phyloP scores from a whole-genome alignment of 768 basidiomycete genomes.

The Pleurotus salmoneostramineus region DNA sequence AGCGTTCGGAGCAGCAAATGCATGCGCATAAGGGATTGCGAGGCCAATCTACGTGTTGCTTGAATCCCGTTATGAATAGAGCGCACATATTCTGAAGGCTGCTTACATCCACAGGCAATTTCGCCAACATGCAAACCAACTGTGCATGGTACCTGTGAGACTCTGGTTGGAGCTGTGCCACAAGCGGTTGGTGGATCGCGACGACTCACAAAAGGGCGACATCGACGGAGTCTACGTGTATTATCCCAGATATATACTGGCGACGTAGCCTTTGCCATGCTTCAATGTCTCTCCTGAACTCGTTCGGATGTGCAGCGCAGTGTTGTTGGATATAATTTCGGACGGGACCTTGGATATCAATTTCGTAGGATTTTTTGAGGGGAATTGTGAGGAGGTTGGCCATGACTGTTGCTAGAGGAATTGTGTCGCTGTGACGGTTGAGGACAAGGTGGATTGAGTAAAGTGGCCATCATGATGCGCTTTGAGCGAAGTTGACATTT shows the following conservation, averaged over 20 bases:
- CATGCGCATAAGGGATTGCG: slow-evolving; percentile 69
- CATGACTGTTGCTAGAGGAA: slow-evolving; percentile 37
- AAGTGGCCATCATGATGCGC: not conserved
- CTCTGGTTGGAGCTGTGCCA: slow-evolving; percentile 4
- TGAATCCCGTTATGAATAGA: not conserved
- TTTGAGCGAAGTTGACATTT: not conserved
- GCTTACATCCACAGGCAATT: slow-evolving; percentile 76
- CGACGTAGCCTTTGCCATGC: slow-evolving; percentile 66
- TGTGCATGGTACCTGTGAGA: slow-evolving; percentile 84
- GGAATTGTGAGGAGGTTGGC: slow-evolving; percentile 75
- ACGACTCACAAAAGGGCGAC: slow-evolving; percentile 52
- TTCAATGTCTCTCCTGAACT: slow-evolving; percentile 75
- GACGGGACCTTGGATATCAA: slow-evolving; percentile 51
- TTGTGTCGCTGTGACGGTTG: slow-evolving; percentile 1
- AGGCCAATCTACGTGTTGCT: slow-evolving; percentile 53
- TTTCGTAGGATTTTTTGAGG: slow-evolving; percentile 62
- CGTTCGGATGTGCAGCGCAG: slow-evolving; percentile 76
- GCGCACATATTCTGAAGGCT: not conserved
- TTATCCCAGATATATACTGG: slow-evolving; percentile 42
- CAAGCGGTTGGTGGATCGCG: not conserved
- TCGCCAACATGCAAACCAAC: slow-evolving; percentile 76
- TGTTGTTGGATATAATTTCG: slow-evolving; percentile 67
- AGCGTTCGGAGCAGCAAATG: slow-evolving; percentile 49
- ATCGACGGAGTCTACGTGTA: slow-evolving; percentile 55
- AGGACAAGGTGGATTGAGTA: not conserved